Evolutionary conservation across 352 stramenopile genomes (phyloP).

Genomic region (Nothophytophthora sp.): DNA sequence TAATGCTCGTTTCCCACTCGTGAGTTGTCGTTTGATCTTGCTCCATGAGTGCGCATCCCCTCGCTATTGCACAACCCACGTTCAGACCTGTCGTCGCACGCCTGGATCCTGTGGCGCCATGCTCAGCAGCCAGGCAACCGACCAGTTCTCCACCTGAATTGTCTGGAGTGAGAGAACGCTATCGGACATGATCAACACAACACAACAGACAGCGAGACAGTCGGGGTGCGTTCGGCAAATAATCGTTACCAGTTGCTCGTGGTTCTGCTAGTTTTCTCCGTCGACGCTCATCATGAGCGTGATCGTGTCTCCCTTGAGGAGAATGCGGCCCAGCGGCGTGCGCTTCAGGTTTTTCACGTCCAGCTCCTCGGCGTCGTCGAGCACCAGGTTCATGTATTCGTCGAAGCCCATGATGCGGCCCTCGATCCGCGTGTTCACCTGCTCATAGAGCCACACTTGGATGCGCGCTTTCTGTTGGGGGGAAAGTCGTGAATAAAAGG

Average conservation of each 20-base stretch:
- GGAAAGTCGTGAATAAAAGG: slow-evolving; percentile 7
- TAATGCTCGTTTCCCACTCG: no score
- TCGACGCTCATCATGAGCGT: slow-evolving; percentile 97
- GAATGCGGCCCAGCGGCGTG: slow-evolving; percentile 95
- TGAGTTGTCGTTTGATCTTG: no score
- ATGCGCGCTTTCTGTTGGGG: slow-evolving; percentile 92
- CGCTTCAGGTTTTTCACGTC: slow-evolving; percentile 95
- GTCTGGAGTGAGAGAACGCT: no score
- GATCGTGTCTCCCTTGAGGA: slow-evolving; percentile 99
- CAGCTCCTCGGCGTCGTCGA: slow-evolving; percentile 98
- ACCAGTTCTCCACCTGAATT: no score
- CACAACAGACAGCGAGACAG: slow-evolving; percentile 12
- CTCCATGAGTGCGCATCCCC: no score
- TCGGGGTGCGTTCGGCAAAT: slow-evolving; percentile 16
- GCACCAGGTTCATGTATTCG: slow-evolving; percentile 99
- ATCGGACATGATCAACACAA: no score
- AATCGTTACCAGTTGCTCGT: slow-evolving; percentile 20
- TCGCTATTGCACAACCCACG: no score
- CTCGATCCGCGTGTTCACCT: slow-evolving; percentile 98
- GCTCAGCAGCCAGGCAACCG: no score
- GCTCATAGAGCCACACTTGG: slow-evolving; percentile 99
- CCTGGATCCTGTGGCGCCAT: no score
- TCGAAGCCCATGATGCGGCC: slow-evolving; percentile 99
- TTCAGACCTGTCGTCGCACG: no score
- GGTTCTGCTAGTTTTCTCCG: slow-evolving; percentile 30